phyloP scores from a whole-genome alignment of 768 basidiomycete genomes.

The Udeniomyces megalosporus region DNA sequence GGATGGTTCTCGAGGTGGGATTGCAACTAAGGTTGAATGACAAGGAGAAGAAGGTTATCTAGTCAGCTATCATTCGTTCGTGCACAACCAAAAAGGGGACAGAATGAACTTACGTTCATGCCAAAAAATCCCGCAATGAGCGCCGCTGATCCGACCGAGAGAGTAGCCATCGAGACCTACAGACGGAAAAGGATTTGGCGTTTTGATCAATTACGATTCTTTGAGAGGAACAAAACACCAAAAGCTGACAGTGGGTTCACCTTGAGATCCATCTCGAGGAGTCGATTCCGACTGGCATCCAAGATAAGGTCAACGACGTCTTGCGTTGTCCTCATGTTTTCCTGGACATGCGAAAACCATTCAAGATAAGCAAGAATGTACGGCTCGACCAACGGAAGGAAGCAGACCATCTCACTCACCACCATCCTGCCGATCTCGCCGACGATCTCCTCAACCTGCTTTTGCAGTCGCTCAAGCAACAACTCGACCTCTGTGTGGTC shows the following conservation, averaged over 20 bases:
- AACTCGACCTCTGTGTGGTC: slow-evolving; percentile 91
- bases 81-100: too few species aligned
- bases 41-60: neutral
- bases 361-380: too few species aligned
- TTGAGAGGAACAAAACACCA: slow-evolving; percentile 21
- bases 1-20: slow-evolving; percentile 56
- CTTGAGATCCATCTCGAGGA: slow-evolving; percentile 81
- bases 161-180: slow-evolving; percentile 83
- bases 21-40: slow-evolving; percentile 38
- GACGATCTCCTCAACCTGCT: slow-evolving; percentile 92
- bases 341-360: slow-evolving; percentile 36
- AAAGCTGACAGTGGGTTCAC: slow-evolving; percentile 29
- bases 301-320: slow-evolving; percentile 94
- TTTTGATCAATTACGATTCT: too few species aligned
- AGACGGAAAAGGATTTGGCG: too few species aligned
- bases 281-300: slow-evolving; percentile 83
- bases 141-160: slow-evolving; percentile 81
- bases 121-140: slow-evolving; percentile 50
- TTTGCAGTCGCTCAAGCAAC: slow-evolving; percentile 81
- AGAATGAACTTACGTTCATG: slow-evolving; percentile 5
- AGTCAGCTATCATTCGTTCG: too few species aligned
- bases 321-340: slow-evolving; percentile 90
- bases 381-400: too few species aligned
- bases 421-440: slow-evolving; percentile 79
- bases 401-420: too few species aligned